These are phyloP conservation scores for Apostasia shenzhenica DNA, from an alignment of 106 monocot genomes.

Conservation along the genomic window DNA sequence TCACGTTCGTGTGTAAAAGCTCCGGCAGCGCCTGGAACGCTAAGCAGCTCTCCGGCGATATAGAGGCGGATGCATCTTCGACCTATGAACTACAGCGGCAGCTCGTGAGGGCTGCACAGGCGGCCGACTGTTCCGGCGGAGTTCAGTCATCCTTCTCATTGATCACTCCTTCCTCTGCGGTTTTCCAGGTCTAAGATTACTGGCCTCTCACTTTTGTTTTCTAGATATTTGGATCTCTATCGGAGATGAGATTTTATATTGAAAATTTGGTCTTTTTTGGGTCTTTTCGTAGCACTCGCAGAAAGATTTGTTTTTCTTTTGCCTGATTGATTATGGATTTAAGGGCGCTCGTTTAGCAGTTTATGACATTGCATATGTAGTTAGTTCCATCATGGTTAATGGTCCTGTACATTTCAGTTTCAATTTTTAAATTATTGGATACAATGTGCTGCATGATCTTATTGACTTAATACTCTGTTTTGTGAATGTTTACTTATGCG, in stretches of 20 bases:
- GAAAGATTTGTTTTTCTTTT: too few species aligned
- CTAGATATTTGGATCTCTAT: not conserved
- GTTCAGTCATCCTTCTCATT: slow-evolving; percentile 71
- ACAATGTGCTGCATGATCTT: too few species aligned
- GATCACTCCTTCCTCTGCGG: slow-evolving; percentile 65
- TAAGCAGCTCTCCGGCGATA: slow-evolving; percentile 72
- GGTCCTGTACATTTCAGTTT: too few species aligned
- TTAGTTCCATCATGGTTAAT: too few species aligned
- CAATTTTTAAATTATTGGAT: too few species aligned
- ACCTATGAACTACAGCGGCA: slow-evolving; percentile 68
- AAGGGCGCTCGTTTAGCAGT: too few species aligned
- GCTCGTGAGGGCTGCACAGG: slow-evolving; percentile 53
- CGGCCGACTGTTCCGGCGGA: slow-evolving; percentile 57
- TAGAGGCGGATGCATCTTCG: slow-evolving; percentile 54
- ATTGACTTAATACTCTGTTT: too few species aligned
- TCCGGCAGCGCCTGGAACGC: slow-evolving; percentile 61
- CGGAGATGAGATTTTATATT: not conserved
- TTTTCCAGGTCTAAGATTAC: slow-evolving; percentile 57
- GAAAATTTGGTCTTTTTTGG: not conserved
- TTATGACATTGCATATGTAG: too few species aligned
- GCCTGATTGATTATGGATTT: too few species aligned
- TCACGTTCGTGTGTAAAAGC: slow-evolving; percentile 76
- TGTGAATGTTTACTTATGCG: too few species aligned
- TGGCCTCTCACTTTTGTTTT: not conserved
- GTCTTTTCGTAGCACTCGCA: too few species aligned